Evolutionary conservation across 192 early-diverging fungal genomes (phyloP).

Genomic region (Coemansia sp.): DNA sequence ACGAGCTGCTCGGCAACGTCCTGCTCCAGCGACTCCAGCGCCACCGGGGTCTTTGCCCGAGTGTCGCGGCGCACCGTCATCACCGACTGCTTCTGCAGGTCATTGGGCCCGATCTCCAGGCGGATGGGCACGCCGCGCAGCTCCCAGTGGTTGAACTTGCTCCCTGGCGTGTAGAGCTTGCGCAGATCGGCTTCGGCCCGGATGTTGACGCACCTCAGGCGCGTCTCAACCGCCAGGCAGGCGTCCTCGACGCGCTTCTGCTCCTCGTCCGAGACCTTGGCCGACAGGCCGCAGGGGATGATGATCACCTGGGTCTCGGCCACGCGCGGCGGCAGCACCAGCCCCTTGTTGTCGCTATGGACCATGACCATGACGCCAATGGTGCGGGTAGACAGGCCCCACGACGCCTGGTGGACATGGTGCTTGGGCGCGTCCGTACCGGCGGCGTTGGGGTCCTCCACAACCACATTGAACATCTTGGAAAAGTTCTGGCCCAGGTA

Average conservation of each 20-base stretch:
- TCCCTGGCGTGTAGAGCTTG: slow-evolving; percentile 85
- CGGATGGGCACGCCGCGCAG: slow-evolving; percentile 93
- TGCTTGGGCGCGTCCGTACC: slow-evolving; percentile 57
- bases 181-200: slow-evolving; percentile 74
- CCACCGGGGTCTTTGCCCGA: slow-evolving; percentile 55
- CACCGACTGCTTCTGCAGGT: slow-evolving; percentile 75
- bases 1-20: slow-evolving; percentile 59
- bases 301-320: slow-evolving; percentile 85
- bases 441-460: slow-evolving; percentile 67
- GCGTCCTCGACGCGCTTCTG: slow-evolving; percentile 58
- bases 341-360: slow-evolving; percentile 97
- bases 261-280: slow-evolving; percentile 78
- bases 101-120: slow-evolving; percentile 94
- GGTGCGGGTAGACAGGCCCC: slow-evolving; percentile 95
- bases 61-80: slow-evolving; percentile 81
- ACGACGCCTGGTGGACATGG: slow-evolving; percentile 97
- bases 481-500: slow-evolving; percentile 99
- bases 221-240: slow-evolving; percentile 61
- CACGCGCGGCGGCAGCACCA: slow-evolving; percentile 93
- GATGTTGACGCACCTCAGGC: slow-evolving; percentile 66
- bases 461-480: slow-evolving; percentile 95
- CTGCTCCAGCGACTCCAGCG: slow-evolving; percentile 55
- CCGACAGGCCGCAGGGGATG: slow-evolving; percentile 88
- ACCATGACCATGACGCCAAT: slow-evolving; percentile 99
- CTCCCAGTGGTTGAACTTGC: slow-evolving; percentile 99